Evolutionary conservation across 495 filamentous ascomycete genomes (phyloP).

Genomic region (Pseudomonodictys pantanalensis): DNA sequence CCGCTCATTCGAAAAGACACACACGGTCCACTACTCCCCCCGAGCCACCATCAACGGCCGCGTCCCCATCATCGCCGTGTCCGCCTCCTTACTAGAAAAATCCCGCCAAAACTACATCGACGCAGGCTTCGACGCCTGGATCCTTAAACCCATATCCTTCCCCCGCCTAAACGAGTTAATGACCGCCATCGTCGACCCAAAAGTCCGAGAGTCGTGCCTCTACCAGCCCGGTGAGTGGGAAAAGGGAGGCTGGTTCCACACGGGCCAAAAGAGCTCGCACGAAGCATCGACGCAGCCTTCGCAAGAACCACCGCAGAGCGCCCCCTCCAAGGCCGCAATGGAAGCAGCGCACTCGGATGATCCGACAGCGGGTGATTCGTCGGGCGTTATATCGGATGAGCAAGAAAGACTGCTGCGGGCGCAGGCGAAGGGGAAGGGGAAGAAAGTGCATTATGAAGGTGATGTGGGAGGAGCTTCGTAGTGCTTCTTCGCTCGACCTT

Average conservation of each 20-base stretch:
- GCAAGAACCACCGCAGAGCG: not conserved
- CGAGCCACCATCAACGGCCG: slow-evolving; percentile 52
- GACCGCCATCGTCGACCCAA: slow-evolving; percentile 39
- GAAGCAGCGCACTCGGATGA: not conserved
- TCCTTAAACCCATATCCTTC: slow-evolving; percentile 50
- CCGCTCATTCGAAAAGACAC: slow-evolving; percentile 60
- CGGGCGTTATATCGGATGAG: slow-evolving; percentile 15
- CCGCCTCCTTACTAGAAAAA: slow-evolving; percentile 75
- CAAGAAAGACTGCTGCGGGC: slow-evolving; percentile 8
- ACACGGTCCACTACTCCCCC: slow-evolving; percentile 45
- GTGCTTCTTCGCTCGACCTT: not conserved
- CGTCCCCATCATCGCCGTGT: slow-evolving; percentile 86
- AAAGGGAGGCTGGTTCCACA: slow-evolving; percentile 43
- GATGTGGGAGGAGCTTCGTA: too few relatives aligned
- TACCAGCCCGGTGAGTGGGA: slow-evolving; percentile 43
- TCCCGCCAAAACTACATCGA: slow-evolving; percentile 67
- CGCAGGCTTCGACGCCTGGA: slow-evolving; percentile 90
- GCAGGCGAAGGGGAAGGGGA: slow-evolving; percentile 19
- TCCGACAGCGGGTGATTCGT: not conserved
- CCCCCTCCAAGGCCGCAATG: not conserved
- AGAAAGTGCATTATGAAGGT: slow-evolving; percentile 14
- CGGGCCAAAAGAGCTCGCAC: slow-evolving; percentile 2
- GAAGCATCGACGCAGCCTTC: slow-evolving; percentile 8
- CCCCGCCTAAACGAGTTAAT: slow-evolving; percentile 40
- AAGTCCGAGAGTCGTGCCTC: slow-evolving; percentile 32